A percentile compares a stretch with the other conserved stretches of the same genome.
These are phyloP conservation scores for Aegilops tauschii DNA, from an alignment of 176 grass and related monocot species.

Conservation along the genomic window DNA sequence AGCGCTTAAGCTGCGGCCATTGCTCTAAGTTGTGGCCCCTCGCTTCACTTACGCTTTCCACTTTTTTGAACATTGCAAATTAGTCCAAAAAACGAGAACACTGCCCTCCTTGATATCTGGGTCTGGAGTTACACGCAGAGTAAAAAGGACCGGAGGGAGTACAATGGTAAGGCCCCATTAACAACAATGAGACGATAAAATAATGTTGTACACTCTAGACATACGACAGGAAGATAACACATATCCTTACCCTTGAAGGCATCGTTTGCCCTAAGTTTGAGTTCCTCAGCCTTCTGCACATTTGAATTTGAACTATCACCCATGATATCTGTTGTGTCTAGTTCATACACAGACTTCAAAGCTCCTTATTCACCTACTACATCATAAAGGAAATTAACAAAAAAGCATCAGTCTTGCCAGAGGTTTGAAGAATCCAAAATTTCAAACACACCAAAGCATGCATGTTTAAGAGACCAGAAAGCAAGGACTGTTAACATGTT, in stretches of 20 bases:
- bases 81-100: too few species aligned
- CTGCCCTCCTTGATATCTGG: too few species aligned
- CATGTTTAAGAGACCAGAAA: not conserved
- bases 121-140: too few species aligned
- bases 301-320: conserved; percentile 49
- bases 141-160: not conserved
- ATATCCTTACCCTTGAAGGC: conserved; percentile 75
- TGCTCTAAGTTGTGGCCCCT: too few species aligned
- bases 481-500: not conserved
- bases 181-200: conserved; percentile 18
- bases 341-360: not conserved
- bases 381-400: not conserved
- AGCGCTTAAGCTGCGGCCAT: too few species aligned
- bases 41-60: too few species aligned
- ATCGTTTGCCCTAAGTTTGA: conserved; percentile 74
- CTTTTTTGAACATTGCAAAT: too few species aligned
- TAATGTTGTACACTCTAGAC: not conserved
- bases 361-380: not conserved
- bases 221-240: not conserved
- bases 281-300: conserved; percentile 65
- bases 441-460: not conserved
- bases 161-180: not conserved
- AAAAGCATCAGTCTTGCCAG: not conserved
- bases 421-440: not conserved
- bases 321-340: conserved; percentile 20